These are phyloP conservation scores for Astrothelium subdiscretum DNA, from an alignment of 495 filamentous ascomycete genomes.

Conservation along the genomic window DNA sequence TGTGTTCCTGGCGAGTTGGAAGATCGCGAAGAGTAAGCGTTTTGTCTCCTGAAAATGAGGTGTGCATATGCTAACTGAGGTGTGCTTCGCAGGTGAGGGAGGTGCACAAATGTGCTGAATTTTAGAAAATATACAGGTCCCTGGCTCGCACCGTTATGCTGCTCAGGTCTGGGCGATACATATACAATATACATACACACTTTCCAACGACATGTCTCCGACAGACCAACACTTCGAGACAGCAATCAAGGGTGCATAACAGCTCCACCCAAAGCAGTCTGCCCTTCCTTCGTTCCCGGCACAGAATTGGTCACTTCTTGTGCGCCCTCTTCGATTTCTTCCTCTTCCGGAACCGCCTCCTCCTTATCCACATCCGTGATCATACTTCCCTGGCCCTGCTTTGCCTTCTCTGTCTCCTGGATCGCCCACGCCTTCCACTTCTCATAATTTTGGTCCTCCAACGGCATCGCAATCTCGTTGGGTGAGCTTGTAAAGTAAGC, in stretches of 20 bases:
- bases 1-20: constrained; percentile 51
- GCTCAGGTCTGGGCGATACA: background rate
- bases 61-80: background rate
- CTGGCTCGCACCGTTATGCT: background rate
- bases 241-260: constrained; percentile 16
- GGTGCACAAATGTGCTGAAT: background rate
- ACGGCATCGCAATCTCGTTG: constrained; percentile 64
- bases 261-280: constrained; percentile 18
- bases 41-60: background rate
- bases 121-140: background rate
- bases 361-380: constrained; percentile 37
- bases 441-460: constrained; percentile 70
- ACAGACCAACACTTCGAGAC: background rate
- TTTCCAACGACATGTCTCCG: background rate
- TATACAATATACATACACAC: background rate
- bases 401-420: constrained; percentile 35
- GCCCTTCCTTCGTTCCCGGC: constrained; percentile 15
- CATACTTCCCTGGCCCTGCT: constrained; percentile 33
- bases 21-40: constrained; percentile 20
- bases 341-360: constrained; percentile 12
- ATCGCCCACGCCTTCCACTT: constrained; percentile 73
- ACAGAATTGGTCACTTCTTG: constrained; percentile 10
- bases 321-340: constrained; percentile 2
- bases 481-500: constrained; percentile 71
- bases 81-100: background rate